Evolutionary conservation across 305 asterid species (phyloP).

Genomic region (Solanum hybrid): DNA sequence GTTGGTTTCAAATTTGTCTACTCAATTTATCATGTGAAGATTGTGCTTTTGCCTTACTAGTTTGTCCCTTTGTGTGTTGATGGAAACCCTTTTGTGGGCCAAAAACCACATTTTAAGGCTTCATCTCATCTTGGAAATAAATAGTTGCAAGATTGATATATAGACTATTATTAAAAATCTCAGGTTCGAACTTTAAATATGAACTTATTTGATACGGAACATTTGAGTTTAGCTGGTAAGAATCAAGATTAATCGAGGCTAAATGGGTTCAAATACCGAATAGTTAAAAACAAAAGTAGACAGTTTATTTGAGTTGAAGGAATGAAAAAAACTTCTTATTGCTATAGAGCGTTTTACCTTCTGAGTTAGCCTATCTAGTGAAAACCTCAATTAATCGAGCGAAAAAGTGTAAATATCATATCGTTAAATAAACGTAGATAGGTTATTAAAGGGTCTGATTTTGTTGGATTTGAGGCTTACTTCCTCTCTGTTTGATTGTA

Average conservation of each 20-base stretch:
- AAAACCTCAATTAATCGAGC: no score
- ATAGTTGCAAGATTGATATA: neutral
- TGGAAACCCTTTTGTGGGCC: neutral
- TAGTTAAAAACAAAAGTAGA: neutral
- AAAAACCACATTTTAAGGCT: neutral
- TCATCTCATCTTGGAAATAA: neutral
- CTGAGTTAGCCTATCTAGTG: neutral
- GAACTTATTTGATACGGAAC: neutral
- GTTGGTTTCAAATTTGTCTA: conserved; percentile 1
- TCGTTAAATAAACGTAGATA: neutral
- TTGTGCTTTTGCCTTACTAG: neutral
- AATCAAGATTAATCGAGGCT: neutral
- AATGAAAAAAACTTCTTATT: neutral
- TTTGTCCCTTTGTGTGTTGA: neutral
- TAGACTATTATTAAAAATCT: neutral
- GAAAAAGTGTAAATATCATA: neutral
- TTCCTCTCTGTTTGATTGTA: neutral
- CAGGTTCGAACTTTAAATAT: neutral
- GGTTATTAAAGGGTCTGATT: neutral
- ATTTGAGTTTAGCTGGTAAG: neutral
- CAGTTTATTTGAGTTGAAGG: neutral
- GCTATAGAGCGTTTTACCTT: no score
- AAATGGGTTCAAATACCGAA: neutral
- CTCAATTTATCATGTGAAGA: neutral
- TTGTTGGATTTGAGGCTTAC: neutral